Percentiles rank a stretch among this genome's conserved stretches.
Evolutionary conservation across 2,329 filamentous ascomycete genomes (phyloP).

Genomic region (Fusarium citri): DNA sequence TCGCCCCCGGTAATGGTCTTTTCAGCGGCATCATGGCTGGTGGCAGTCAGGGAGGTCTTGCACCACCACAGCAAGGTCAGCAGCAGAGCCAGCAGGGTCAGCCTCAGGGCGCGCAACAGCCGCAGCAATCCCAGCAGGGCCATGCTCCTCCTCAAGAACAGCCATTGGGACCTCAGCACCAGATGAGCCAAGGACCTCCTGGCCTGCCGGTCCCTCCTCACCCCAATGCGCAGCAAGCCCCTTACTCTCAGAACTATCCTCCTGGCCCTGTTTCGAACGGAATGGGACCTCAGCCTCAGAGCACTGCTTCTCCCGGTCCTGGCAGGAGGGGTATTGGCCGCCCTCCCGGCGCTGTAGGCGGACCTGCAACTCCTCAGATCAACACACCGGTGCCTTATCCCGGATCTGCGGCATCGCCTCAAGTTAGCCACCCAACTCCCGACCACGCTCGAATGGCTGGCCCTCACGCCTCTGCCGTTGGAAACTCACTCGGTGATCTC

Average conservation of each 20-base stretch:
- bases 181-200: constrained; percentile 80
- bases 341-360: constrained; percentile 69
- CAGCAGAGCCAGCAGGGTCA: constrained; percentile 65
- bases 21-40: constrained; percentile 98
- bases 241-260: constrained; percentile 77
- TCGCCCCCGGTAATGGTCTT: constrained; percentile 90
- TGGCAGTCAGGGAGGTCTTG: constrained; percentile 83
- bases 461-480: constrained; percentile 62
- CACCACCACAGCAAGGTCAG: constrained; percentile 78
- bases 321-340: constrained; percentile 78
- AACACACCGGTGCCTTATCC: constrained; percentile 89
- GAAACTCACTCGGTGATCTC: constrained; percentile 81
- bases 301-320: constrained; percentile 87
- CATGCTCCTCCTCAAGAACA: constrained; percentile 77
- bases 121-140: constrained; percentile 47
- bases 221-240: constrained; percentile 74
- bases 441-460: constrained; percentile 68
- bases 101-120: constrained; percentile 61
- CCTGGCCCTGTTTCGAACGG: constrained; percentile 71
- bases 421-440: constrained; percentile 86
- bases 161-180: constrained; percentile 61
- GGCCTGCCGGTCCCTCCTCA: constrained; percentile 70
- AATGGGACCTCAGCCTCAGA: constrained; percentile 85
- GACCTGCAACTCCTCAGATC: constrained; percentile 91
- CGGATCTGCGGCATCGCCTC: constrained; percentile 83